Conservation (phyloP, 1,284 basidiomycete species). For the Rhodotorula mucilaginosa region DNA sequence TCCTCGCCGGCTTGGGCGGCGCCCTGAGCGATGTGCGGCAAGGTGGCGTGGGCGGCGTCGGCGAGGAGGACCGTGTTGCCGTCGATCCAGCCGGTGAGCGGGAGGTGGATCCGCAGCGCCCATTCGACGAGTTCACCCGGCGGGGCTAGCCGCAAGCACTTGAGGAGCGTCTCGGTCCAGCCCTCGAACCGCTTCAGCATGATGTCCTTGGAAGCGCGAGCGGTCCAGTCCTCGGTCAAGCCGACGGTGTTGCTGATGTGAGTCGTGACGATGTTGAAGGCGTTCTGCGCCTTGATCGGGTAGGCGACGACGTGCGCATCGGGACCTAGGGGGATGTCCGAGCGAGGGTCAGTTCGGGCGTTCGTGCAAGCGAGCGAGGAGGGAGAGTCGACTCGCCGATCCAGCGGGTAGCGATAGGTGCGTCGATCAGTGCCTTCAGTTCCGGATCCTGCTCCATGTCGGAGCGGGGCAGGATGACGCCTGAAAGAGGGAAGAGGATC, state of each 20-base stretch:
- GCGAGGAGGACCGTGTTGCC: constrained; percentile 47
- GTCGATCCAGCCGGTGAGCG: constrained; percentile 46
- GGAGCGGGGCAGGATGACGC: constrained; percentile 47
- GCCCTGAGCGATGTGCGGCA: constrained; percentile 46
- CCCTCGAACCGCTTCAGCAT: constrained; percentile 50
- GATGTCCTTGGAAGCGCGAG: constrained; percentile 47
- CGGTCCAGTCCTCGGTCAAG: constrained; percentile 48
- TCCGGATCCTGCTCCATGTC: constrained; percentile 49
- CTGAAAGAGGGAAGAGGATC: background rate
- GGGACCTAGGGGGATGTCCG: background rate
- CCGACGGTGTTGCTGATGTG: constrained; percentile 48
- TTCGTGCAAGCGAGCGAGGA: constrained; percentile 45
- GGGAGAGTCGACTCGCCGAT: constrained; percentile 45
- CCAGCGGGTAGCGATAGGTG: constrained; percentile 48
- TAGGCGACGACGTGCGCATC: constrained; percentile 43
- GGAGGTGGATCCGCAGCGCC: constrained; percentile 48
- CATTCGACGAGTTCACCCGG: constrained; percentile 51
- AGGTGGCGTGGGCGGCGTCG: constrained; percentile 50
- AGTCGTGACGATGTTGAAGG: constrained; percentile 51
- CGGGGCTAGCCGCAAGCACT: constrained; percentile 39
- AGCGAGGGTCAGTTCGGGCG: constrained; percentile 19
- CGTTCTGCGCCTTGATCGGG: constrained; percentile 47
- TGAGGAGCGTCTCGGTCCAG: constrained; percentile 43
- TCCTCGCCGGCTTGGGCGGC: constrained; percentile 52
- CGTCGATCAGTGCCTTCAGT: constrained; percentile 48